A percentile compares a stretch with the other conserved stretches of the same genome.
These are phyloP conservation scores for Dioscorea dumetorum DNA, from an alignment of 106 monocot species.

Conservation along the genomic window DNA sequence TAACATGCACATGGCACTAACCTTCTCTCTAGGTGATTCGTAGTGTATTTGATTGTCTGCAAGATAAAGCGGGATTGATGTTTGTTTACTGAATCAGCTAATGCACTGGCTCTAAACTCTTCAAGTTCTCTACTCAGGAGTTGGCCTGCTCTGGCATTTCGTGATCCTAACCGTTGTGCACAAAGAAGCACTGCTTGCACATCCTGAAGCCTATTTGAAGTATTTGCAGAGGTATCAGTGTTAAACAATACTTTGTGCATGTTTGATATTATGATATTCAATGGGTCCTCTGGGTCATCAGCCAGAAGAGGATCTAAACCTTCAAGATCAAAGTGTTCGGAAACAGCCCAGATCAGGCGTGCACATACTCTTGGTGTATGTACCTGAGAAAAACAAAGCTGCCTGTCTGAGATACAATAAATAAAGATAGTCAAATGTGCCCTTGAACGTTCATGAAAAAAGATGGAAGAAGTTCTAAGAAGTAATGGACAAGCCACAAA, in stretches of 20 bases:
- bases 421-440: too few species aligned
- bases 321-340: slow-evolving; percentile 95
- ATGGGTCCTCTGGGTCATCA: slow-evolving; percentile 96
- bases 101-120: slow-evolving; percentile 68
- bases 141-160: slow-evolving; percentile 83
- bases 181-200: slow-evolving; percentile 86
- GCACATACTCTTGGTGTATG: slow-evolving; percentile 90
- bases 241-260: slow-evolving; percentile 88
- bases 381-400: slow-evolving; percentile 36
- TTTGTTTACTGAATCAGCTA: slow-evolving; percentile 88
- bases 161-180: slow-evolving; percentile 65
- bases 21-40: slow-evolving; percentile 72
- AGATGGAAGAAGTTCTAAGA: too few species aligned
- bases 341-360: slow-evolving; percentile 80
- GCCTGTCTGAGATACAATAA: neutral
- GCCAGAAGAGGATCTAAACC: slow-evolving; percentile 97
- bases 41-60: slow-evolving; percentile 86
- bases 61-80: slow-evolving; percentile 92
- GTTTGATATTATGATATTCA: slow-evolving; percentile 84
- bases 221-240: slow-evolving; percentile 63
- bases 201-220: slow-evolving; percentile 89
- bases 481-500: too few species aligned
- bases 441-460: too few species aligned
- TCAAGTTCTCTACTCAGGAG: slow-evolving; percentile 92
- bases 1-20: slow-evolving; percentile 19